Base-by-base conservation (phyloP, 2,329 filamentous ascomycete species). In the Colletotrichum gloeosporioides region DNA sequence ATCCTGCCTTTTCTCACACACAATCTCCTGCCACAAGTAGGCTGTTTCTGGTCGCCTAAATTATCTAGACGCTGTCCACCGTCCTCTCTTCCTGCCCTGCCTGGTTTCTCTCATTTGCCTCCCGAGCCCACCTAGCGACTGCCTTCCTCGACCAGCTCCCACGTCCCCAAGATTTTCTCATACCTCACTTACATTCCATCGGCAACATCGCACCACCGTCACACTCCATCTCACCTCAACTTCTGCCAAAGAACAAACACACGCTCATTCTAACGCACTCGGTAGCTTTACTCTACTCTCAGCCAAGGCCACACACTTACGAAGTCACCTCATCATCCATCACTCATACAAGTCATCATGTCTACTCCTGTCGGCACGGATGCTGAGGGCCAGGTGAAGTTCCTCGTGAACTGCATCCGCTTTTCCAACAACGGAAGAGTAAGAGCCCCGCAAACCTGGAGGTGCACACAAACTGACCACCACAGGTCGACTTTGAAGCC, bases 351-450 rank as follows among this genome's bases (percentile, higher is more conserved):
- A 3, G 13, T 25, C 68, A 82, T 75, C 16, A 76, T 78, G 68
- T 53, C 76, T 65, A 67, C 70, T 31, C 27, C 65, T 32, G 66
- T 71, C 27, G 69, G 69, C 32, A 79, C 75, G 27, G 88, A 90
- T 32, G 86, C 90, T 25, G 88, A 91, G 32, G 84, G 84, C 0
- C 92, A 94, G 79, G 88, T 94, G 84, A 90, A 89, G 77, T 94
- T 95, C 82, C 87, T 95, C 29, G 88, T 95, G 65, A 87, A 88
- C 69, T 95, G 93, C 84, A 93, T 95, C 82, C 88, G 89, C 69
- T 84, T 92, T 83, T 89, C 91, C 12, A 88, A 85, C 79, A 88
- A 88, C 77, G 92, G 92, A 77, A 92, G 90, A 82, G 93, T 93
- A 83, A 80, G 86, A 80, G 25, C 7, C 31, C 25, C 7, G 16